phyloP scores from a whole-genome alignment of 305 asterid genomes.

The Solanum aculeatissimum region DNA sequence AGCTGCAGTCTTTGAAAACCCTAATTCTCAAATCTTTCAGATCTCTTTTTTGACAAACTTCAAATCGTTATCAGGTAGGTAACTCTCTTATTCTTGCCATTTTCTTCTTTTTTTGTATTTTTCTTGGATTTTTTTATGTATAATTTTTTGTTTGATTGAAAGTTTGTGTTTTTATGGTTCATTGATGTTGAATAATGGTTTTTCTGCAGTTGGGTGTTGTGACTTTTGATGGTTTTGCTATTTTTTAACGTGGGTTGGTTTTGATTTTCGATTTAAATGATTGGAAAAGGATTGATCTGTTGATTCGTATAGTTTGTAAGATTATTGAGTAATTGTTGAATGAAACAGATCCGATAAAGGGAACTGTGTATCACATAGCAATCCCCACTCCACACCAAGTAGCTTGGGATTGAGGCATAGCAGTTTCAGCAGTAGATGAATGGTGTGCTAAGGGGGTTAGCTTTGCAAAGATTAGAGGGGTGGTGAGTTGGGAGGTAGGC shows the following conservation, averaged over 20 bases:
- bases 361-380: neutral
- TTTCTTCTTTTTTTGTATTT: neutral
- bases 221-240: neutral
- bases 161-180: neutral
- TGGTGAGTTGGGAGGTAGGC: neutral
- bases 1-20: neutral
- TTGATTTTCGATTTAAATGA: neutral
- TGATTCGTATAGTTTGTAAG: neutral
- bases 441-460: neutral
- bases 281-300: neutral
- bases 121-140: neutral
- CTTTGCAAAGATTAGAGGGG: neutral
- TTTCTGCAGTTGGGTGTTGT: neutral
- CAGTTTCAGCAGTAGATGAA: neutral
- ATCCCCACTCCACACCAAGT: too few species aligned
- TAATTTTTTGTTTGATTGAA: neutral
- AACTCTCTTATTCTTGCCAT: neutral
- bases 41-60: neutral
- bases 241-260: neutral
- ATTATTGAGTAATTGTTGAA: neutral
- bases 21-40: neutral
- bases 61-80: neutral
- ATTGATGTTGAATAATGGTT: neutral
- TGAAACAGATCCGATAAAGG: neutral
- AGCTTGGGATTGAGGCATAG: neutral